phyloP scores from a whole-genome alignment of 2,329 filamentous ascomycete genomes.

The Fusarium austroafricanum region DNA sequence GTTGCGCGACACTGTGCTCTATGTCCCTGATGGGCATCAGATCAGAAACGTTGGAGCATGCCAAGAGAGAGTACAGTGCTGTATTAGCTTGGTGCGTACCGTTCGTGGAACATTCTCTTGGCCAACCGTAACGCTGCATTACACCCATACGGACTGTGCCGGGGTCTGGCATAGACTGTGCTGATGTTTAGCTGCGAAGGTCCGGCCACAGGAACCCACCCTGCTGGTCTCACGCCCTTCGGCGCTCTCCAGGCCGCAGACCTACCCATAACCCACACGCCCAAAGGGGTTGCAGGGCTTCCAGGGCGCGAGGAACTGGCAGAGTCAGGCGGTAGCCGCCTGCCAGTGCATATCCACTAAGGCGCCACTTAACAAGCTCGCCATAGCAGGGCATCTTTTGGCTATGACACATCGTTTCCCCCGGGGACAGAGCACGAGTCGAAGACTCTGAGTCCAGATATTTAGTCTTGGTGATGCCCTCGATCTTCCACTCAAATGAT shows the following conservation, averaged over 20 bases:
- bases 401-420: conserved; percentile 48
- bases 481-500: conserved; percentile 32
- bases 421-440: conserved; percentile 34
- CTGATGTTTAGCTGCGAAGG: conserved; percentile 13
- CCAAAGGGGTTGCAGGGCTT: conserved; percentile 34
- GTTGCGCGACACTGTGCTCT: conserved; percentile 20
- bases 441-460: conserved; percentile 35
- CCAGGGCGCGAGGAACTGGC: conserved; percentile 31
- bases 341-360: conserved; percentile 37
- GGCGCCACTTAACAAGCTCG: conserved; percentile 47
- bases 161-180: conserved; percentile 23
- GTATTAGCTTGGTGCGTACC: conserved; percentile 23
- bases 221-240: conserved; percentile 33
- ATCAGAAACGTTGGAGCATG: conserved; percentile 37
- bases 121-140: conserved; percentile 23
- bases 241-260: conserved; percentile 29
- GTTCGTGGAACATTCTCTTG: conserved; percentile 11
- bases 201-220: conserved; percentile 21
- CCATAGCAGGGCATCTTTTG: conserved; percentile 42
- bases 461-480: conserved; percentile 46
- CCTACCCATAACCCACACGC: conserved; percentile 40
- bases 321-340: conserved; percentile 45
- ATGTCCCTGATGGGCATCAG: conserved; percentile 27
- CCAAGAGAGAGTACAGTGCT: too few relatives aligned
- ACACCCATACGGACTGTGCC: conserved; percentile 21